Base-by-base conservation (phyloP, 176 grass and related monocot species). In the Triticum monococcum region DNA sequence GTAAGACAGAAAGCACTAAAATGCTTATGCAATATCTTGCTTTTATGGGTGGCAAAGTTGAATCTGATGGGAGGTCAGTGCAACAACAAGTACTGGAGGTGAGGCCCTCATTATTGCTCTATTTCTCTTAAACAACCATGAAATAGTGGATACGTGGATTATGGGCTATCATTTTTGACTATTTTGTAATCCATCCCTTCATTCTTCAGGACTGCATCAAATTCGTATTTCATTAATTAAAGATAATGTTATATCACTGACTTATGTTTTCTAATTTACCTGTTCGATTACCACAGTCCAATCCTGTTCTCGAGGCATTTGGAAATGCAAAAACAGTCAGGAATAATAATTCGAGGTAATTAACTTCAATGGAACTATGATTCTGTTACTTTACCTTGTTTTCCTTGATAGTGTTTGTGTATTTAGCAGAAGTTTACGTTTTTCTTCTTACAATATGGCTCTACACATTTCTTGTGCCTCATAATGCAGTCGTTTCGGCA, bases 261-360 rank as follows among this genome's bases (percentile, higher is more conserved):
- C 87, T 91, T 71, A 62, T 83, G 24, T 41, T 88, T 83, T 86
- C 69, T n/a, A 82, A 83, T 63, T 64, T 72, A 86, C 82, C 70
- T 68, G 64, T 83, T 92, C 82, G 52, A 82, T 89, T 90, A 45
- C 81, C 68, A 80, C 85, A 96, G 94, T 96, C 94, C 69, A 96
- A 96, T 85, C 94, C 94, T 84, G 94, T 96, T 80, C 94, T 96
- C 37, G 94, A 96, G 90, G 94, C 94, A 86, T 96, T 96, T 90
- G 94, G 94, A 85, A 96, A 96, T 80, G 94, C 94, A 71, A 96
- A 96, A 85, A 96, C 94, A 81, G 94, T 96, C 69, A 86, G 94
- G 92, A 96, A 96, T 88, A 96, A 96, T 71, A 96, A 96, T 81
- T 96, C 94, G 7, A 96, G 94, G 94, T 96, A 88, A 75, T 79